Evolutionary conservation across 495 filamentous ascomycete genomes (phyloP).

Genomic region (Podospora pseudocomata): DNA sequence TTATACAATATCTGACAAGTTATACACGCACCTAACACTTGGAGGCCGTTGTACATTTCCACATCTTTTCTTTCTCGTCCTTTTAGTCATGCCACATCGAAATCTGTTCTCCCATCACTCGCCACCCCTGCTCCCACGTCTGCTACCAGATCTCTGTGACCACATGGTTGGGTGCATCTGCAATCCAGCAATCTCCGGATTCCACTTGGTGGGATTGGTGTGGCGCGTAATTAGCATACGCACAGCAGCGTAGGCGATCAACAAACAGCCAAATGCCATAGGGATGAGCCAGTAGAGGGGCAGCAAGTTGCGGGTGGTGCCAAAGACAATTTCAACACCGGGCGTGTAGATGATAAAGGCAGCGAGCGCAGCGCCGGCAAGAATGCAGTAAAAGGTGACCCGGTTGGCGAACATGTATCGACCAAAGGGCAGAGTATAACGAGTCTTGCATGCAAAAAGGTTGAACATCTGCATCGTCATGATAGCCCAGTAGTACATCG

Average conservation of each 20-base stretch:
- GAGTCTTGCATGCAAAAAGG: conserved; percentile 22
- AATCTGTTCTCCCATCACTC: neutral
- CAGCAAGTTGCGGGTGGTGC: conserved; percentile 17
- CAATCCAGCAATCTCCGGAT: conserved; percentile 30
- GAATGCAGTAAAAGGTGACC: conserved; percentile 26
- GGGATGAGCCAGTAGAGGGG: conserved; percentile 22
- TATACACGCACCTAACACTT: too few relatives aligned
- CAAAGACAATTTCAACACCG: conserved; percentile 22
- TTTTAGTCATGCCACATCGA: neutral
- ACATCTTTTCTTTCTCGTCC: neutral
- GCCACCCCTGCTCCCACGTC: neutral
- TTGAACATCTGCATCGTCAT: conserved; percentile 35
- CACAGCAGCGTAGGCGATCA: conserved; percentile 18
- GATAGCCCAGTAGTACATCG: conserved; percentile 35
- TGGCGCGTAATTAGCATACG: conserved; percentile 25
- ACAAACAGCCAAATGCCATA: conserved; percentile 18
- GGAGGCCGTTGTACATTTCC: neutral
- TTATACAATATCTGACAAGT: too few relatives aligned
- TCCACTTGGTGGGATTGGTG: conserved; percentile 29
- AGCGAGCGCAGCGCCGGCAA: conserved; percentile 23
- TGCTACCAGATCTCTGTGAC: neutral
- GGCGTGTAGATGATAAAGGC: conserved; percentile 25
- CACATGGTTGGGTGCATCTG: conserved; percentile 34
- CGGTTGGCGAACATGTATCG: conserved; percentile 24
- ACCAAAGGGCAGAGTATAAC: conserved; percentile 19